Evolutionary conservation across 768 basidiomycete genomes (phyloP).

Genomic region (Agaricus sinodeliciosus): DNA sequence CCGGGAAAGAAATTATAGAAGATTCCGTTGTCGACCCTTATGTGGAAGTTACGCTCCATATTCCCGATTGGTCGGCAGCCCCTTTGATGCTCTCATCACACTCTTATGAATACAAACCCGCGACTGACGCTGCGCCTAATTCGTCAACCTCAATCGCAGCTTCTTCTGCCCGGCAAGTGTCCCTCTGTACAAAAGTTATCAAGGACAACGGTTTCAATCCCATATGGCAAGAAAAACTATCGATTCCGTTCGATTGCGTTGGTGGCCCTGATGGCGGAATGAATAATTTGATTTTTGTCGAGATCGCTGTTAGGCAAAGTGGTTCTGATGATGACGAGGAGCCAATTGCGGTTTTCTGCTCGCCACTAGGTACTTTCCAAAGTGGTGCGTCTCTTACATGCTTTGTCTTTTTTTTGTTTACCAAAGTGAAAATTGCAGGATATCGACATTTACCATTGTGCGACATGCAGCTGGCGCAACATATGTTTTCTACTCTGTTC

Average conservation of each 20-base stretch:
- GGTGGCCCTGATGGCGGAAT: slow-evolving; percentile 51
- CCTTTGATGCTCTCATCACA: slow-evolving; percentile 14
- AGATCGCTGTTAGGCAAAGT: slow-evolving; percentile 68
- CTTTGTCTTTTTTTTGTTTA: not conserved
- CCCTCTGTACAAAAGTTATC: slow-evolving; percentile 53
- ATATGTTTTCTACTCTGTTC: slow-evolving; percentile 91
- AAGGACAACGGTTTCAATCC: slow-evolving; percentile 94
- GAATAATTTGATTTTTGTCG: slow-evolving; percentile 79
- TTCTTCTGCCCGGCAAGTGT: slow-evolving; percentile 36
- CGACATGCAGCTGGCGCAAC: slow-evolving; percentile 81
- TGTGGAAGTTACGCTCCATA: slow-evolving; percentile 60
- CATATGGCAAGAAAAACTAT: slow-evolving; percentile 67
- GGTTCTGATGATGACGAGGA: slow-evolving; percentile 52
- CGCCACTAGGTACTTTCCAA: slow-evolving; percentile 63
- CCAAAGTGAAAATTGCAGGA: slow-evolving; percentile 36
- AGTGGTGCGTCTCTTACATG: slow-evolving; percentile 40
- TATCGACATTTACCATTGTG: slow-evolving; percentile 88
- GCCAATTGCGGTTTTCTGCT: slow-evolving; percentile 69
- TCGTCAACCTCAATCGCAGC: slow-evolving; percentile 18
- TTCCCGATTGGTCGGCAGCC: slow-evolving; percentile 61
- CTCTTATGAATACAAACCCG: slow-evolving; percentile 8
- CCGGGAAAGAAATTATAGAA: slow-evolving; percentile 58
- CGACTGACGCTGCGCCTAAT: slow-evolving; percentile 15
- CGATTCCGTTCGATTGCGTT: slow-evolving; percentile 69
- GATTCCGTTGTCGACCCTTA: slow-evolving; percentile 57